These are phyloP conservation scores for Aspergillus kassunensis DNA, from an alignment of 495 filamentous ascomycete species.

Conservation along the genomic window DNA sequence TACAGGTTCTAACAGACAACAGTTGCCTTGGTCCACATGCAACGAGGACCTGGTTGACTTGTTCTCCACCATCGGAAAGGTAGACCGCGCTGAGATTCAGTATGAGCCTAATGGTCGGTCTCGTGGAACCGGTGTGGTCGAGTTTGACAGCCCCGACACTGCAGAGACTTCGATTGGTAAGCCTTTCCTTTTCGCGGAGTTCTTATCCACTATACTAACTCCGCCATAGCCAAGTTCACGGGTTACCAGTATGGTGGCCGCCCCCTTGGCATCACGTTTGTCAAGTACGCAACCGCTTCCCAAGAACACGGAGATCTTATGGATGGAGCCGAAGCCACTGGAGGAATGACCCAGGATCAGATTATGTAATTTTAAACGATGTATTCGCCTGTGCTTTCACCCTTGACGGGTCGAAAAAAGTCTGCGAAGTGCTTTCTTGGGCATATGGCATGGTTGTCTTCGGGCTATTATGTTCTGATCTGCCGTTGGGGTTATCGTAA, in stretches of 20 bases:
- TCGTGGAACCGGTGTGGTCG: constrained; percentile 89
- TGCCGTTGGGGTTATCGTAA: constrained; percentile 59
- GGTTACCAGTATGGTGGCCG: constrained; percentile 96
- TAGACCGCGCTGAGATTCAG: constrained; percentile 96
- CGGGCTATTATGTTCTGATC: constrained; percentile 74
- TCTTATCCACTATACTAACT: constrained; percentile 12
- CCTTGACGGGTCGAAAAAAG: constrained; percentile 16
- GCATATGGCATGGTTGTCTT: constrained; percentile 41
- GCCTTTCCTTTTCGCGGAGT: constrained; percentile 14
- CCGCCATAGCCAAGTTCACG: constrained; percentile 74
- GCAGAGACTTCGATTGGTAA: constrained; percentile 85
- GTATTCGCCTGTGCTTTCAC: constrained; percentile 9
- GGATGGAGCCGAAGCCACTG: constrained; percentile 72
- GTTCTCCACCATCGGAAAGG: constrained; percentile 96
- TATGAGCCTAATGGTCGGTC: constrained; percentile 96
- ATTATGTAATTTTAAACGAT: constrained; percentile 78
- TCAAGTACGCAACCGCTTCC: constrained; percentile 75
- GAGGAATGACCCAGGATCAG: constrained; percentile 85
- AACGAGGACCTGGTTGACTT: constrained; percentile 95
- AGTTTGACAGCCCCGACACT: constrained; percentile 78
- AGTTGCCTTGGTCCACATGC: constrained; percentile 98
- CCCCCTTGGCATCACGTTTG: constrained; percentile 85
- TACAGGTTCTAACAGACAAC: constrained; percentile 10
- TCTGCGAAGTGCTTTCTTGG: constrained; percentile 1
- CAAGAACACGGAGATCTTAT: constrained; percentile 63